phyloP scores from a whole-genome alignment of 1,284 basidiomycete species.

The Moesziomyces parantarcticus region DNA sequence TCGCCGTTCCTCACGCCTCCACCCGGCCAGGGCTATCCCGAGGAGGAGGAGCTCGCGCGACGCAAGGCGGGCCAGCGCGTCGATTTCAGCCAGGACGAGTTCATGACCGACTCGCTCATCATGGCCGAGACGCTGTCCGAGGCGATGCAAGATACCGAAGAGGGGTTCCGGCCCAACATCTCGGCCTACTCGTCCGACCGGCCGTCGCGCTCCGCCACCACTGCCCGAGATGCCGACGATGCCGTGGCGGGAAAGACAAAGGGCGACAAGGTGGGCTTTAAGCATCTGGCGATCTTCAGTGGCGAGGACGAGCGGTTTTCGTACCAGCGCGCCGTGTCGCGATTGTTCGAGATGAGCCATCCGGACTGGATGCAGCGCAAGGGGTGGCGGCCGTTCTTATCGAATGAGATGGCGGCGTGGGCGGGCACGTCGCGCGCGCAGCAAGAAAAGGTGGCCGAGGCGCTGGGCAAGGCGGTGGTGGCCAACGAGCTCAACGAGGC shows the following conservation, averaged over 20 bases:
- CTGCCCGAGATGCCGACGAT: too few species aligned
- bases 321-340: constrained; percentile 77
- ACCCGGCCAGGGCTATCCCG: constrained; percentile 34
- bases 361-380: constrained; percentile 49
- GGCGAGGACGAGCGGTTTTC: constrained; percentile 78
- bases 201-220: background rate
- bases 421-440: constrained; percentile 19
- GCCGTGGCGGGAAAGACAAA: constrained; percentile 17
- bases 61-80: constrained; percentile 18
- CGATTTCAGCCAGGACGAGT: constrained; percentile 34
- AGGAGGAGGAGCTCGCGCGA: constrained; percentile 26
- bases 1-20: constrained; percentile 40
- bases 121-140: constrained; percentile 75
- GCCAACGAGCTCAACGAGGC: constrained; percentile 24
- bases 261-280: constrained; percentile 69
- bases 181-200: constrained; percentile 71
- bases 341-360: constrained; percentile 74
- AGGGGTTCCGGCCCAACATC: constrained; percentile 75
- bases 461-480: constrained; percentile 19
- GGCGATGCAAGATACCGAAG: constrained; percentile 70
- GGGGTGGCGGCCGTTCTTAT: constrained; percentile 52
- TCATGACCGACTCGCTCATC: constrained; percentile 70
- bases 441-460: constrained; percentile 1
- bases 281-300: constrained; percentile 75
- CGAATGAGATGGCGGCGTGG: constrained; percentile 48